These are phyloP conservation scores for Rubroboletus pulcherrimus DNA, from an alignment of 768 basidiomycete species.

Conservation along the genomic window DNA sequence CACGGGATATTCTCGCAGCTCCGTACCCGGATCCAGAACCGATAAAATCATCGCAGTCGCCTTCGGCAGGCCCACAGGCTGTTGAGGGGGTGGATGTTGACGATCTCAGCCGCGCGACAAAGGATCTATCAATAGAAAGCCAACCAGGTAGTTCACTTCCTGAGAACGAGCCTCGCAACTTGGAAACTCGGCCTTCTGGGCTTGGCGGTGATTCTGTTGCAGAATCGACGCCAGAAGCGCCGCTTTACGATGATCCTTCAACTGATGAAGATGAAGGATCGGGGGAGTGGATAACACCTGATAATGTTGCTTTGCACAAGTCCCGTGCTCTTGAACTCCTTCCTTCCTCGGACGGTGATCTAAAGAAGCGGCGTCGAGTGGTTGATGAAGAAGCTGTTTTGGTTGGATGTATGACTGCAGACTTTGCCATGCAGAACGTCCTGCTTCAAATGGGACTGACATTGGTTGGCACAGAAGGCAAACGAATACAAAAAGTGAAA, in stretches of 20 bases:
- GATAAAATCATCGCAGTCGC: neutral
- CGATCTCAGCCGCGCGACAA: conserved; percentile 11
- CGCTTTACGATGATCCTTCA: conserved; percentile 71
- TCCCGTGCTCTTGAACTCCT: conserved; percentile 82
- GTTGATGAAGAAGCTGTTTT: conserved; percentile 43
- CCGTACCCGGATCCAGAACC: neutral
- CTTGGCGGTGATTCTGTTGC: conserved; percentile 1
- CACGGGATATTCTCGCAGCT: neutral
- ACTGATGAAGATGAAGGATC: conserved; percentile 76
- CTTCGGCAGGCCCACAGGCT: neutral
- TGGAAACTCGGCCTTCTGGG: conserved; percentile 25
- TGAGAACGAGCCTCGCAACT: conserved; percentile 33
- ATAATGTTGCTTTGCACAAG: conserved; percentile 82
- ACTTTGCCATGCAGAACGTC: conserved; percentile 99
- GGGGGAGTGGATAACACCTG: conserved; percentile 96
- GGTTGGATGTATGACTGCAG: conserved; percentile 94
- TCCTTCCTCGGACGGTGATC: conserved; percentile 43
- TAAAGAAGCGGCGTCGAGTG: conserved; percentile 33
- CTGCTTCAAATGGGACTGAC: conserved; percentile 90
- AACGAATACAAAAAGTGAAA: conserved; percentile 84
- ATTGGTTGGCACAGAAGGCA: conserved; percentile 86
- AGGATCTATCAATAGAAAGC: conserved; percentile 13
- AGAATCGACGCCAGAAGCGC: conserved; percentile 19
- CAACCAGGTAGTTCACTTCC: conserved; percentile 1
- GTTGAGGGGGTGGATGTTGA: neutral